These are phyloP conservation scores for Euphorbia corollata DNA, from an alignment of 441 rosid species.

Conservation along the genomic window DNA sequence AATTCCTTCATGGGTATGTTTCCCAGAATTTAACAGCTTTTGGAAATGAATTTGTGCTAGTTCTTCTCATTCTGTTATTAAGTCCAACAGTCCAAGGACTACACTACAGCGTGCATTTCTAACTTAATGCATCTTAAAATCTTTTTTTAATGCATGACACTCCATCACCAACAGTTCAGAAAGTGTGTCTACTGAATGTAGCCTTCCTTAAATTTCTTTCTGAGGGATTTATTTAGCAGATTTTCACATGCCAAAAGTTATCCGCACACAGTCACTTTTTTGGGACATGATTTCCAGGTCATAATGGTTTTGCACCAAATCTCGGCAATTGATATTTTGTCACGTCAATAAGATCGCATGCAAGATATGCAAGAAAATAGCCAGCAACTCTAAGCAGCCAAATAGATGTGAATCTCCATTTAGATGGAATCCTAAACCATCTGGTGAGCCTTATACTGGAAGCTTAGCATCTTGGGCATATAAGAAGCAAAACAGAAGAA, in stretches of 20 bases:
- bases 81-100: neutral
- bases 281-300: no score
- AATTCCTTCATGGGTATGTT: conserved; percentile 12
- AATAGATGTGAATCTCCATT: neutral
- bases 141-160: neutral
- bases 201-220: neutral
- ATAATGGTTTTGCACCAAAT: neutral
- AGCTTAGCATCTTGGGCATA: neutral
- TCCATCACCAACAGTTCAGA: neutral
- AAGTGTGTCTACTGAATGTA: neutral
- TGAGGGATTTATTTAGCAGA: neutral
- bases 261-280: no score
- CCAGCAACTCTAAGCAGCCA: neutral
- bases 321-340: neutral
- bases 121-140: neutral
- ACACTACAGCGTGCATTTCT: neutral
- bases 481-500: neutral
- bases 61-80: neutral
- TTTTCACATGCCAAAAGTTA: neutral
- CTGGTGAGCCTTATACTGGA: neutral
- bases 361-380: neutral
- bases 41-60: neutral
- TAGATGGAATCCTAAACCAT: neutral
- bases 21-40: neutral
- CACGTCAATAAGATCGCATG: neutral